Conservation (phyloP, 805 yeast species). For the Candida hungchunana region DNA sequence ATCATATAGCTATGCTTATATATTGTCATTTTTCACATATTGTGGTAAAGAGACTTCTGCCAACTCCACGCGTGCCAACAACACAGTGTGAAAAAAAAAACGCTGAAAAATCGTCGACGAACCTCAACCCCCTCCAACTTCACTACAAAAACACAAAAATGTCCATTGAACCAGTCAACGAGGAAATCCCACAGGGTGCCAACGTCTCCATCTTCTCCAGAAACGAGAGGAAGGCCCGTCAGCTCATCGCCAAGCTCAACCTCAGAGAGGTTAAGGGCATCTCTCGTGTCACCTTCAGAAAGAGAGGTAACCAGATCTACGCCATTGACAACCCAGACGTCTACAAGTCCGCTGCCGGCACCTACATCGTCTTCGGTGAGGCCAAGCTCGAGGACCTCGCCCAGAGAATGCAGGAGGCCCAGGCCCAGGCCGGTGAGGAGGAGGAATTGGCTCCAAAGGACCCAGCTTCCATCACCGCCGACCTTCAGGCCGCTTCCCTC, state of each 20-base stretch:
- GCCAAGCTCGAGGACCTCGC: conserved; percentile 93
- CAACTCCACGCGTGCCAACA: conserved; percentile 4
- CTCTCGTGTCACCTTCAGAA: conserved; percentile 92
- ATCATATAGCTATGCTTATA: too few species aligned
- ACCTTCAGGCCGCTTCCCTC: conserved; percentile 65
- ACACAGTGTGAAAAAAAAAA: conserved; percentile 14
- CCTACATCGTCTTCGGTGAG: conserved; percentile 96
- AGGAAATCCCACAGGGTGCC: conserved; percentile 68
- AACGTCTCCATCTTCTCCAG: conserved; percentile 76
- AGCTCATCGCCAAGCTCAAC: conserved; percentile 79
- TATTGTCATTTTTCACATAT: too few species aligned
- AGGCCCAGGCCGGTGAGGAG: conserved; percentile 39
- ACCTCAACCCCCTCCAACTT: neutral
- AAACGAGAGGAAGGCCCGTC: conserved; percentile 96
- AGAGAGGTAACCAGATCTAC: conserved; percentile 84
- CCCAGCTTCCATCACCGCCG: conserved; percentile 79
- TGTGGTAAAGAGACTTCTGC: conserved; percentile 2
- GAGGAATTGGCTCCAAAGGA: conserved; percentile 61
- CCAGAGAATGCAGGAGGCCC: conserved; percentile 82
- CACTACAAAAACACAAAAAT: conserved; percentile 5
- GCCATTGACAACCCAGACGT: conserved; percentile 95
- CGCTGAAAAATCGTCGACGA: conserved; percentile 13
- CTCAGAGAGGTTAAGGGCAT: conserved; percentile 89
- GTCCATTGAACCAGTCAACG: conserved; percentile 22
- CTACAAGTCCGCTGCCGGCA: conserved; percentile 87